phyloP scores from a whole-genome alignment of 495 filamentous ascomycete species.

The Patellaria atrata region DNA sequence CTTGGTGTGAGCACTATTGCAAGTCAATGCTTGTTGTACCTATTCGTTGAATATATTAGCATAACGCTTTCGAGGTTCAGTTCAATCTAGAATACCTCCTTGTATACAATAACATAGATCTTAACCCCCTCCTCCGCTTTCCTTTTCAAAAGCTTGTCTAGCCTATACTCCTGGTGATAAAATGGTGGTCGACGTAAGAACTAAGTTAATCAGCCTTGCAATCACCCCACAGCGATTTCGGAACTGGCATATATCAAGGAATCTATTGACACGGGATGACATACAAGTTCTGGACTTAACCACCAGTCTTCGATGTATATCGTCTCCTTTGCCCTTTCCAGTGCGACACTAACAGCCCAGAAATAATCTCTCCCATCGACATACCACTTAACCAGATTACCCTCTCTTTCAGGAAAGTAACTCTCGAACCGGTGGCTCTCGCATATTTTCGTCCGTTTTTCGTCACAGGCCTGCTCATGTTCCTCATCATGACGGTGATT shows the following conservation, averaged over 20 bases:
- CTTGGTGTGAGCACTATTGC: slow-evolving; percentile 88
- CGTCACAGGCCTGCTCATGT: slow-evolving; percentile 73
- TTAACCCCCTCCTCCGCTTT: slow-evolving; percentile 85
- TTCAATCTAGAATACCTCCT: slow-evolving; percentile 37
- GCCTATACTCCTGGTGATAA: slow-evolving; percentile 69
- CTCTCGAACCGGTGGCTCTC: slow-evolving; percentile 72
- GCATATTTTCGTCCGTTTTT: slow-evolving; percentile 55
- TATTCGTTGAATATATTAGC: slow-evolving; percentile 5
- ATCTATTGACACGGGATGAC: not conserved
- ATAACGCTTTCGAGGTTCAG: too few relatives aligned
- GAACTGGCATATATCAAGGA: too few relatives aligned
- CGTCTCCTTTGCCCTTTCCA: slow-evolving; percentile 76
- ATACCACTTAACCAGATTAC: slow-evolving; percentile 93
- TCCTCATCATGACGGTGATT: slow-evolving; percentile 92
- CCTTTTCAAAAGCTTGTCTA: slow-evolving; percentile 77
- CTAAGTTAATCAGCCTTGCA: slow-evolving; percentile 9
- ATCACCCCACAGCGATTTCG: too few relatives aligned
- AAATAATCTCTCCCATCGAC: slow-evolving; percentile 88
- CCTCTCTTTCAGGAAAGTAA: slow-evolving; percentile 71
- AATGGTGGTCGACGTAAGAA: slow-evolving; percentile 77
- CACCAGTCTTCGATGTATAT: slow-evolving; percentile 98
- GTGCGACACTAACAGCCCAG: slow-evolving; percentile 76
- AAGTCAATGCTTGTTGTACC: slow-evolving; percentile 67
- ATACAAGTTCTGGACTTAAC: slow-evolving; percentile 69
- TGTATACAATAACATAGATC: slow-evolving; percentile 88